A percentile compares a stretch with the other conserved stretches of the same genome.
Conservation (phyloP, 2,329 filamentous ascomycete genomes). For the Alternaria sp. region DNA sequence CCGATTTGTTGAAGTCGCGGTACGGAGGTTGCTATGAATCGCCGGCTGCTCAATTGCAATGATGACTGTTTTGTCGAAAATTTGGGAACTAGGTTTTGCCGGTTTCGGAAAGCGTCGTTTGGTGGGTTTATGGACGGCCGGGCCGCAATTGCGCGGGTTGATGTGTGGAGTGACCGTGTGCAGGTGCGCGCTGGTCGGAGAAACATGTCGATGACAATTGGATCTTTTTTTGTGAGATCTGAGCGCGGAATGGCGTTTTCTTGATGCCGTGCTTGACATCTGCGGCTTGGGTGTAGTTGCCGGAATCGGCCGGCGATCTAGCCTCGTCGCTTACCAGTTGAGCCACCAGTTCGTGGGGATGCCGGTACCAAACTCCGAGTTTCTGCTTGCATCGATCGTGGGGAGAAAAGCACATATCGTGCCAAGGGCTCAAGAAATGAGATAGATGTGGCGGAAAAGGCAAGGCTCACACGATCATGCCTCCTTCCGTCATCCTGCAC, state of each 20-base stretch:
- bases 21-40: conserved; percentile 24
- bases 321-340: conserved; percentile 14
- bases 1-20: conserved; percentile 27
- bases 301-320: conserved; percentile 26
- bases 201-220: conserved; percentile 24
- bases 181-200: conserved; percentile 22
- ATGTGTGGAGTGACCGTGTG: conserved; percentile 22
- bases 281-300: conserved; percentile 16
- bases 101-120: conserved; percentile 36
- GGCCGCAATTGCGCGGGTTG: conserved; percentile 26
- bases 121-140: conserved; percentile 22
- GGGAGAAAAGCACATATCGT: not conserved
- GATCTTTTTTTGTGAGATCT: conserved; percentile 6
- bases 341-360: not conserved
- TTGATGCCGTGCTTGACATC: conserved; percentile 12
- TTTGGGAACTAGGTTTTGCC: conserved; percentile 38
- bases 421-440: not conserved
- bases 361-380: not conserved
- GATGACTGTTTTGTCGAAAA: conserved; percentile 35
- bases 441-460: not conserved
- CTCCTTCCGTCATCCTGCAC: not conserved
- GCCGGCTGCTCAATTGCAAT: conserved; percentile 13
- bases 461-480: not conserved
- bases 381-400: not conserved
- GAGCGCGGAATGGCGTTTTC: conserved; percentile 17